Evolutionary conservation across 768 basidiomycete genomes (phyloP).

Genomic region (Mycena filopes): DNA sequence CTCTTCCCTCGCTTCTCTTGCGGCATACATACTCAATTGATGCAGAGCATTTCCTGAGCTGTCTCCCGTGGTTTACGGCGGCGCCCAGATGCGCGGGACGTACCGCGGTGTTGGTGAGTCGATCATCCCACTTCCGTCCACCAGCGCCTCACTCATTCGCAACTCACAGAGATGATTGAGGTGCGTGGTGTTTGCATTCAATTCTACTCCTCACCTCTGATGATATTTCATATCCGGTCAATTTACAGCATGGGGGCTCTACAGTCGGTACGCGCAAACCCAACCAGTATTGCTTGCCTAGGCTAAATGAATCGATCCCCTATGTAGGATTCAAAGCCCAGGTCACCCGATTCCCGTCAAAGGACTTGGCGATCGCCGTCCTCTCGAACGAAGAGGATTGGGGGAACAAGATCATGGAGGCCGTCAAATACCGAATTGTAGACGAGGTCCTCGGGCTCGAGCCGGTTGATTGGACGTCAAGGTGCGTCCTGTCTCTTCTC

Average conservation of each 20-base stretch:
- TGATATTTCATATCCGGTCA: no score
- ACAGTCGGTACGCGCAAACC: no score
- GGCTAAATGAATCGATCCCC: not conserved
- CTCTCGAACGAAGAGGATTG: constrained; percentile 41
- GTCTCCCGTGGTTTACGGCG: no score
- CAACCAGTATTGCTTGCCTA: no score
- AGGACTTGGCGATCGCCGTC: constrained; percentile 39
- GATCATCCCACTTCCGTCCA: constrained; percentile 25
- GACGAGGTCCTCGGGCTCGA: constrained; percentile 37
- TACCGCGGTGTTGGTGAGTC: not conserved
- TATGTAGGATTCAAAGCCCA: constrained; percentile 33
- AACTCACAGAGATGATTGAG: constrained; percentile 27
- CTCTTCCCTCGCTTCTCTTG: no score
- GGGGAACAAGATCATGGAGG: constrained; percentile 31
- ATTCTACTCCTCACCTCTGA: no score
- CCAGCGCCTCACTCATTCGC: constrained; percentile 2
- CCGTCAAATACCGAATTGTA: constrained; percentile 40
- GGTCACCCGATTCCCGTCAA: constrained; percentile 34
- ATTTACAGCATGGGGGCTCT: no score
- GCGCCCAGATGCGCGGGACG: no score
- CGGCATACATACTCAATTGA: no score
- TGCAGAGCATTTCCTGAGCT: no score
- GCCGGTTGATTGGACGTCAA: constrained; percentile 40
- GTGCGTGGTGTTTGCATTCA: constrained; percentile 2
- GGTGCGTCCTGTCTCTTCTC: constrained; percentile 20